These are phyloP conservation scores for Fremontodendron californicum DNA, from an alignment of 345 rosid species.

Conservation along the genomic window DNA sequence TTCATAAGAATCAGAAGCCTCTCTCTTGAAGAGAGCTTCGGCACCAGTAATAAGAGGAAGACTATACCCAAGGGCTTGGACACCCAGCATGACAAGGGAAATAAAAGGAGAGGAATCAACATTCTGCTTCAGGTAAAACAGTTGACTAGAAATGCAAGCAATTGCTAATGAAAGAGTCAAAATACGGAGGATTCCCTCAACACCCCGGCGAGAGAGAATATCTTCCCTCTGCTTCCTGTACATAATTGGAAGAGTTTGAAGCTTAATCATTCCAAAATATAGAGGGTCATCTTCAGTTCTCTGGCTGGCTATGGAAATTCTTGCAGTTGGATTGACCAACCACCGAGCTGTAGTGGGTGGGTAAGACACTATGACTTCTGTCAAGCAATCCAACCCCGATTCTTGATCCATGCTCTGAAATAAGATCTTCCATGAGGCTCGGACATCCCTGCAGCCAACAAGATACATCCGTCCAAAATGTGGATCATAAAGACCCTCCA, in stretches of 20 bases:
- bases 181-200: conserved; percentile 75
- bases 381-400: conserved; percentile 72
- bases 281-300: conserved; percentile 80
- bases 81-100: conserved; percentile 84
- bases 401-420: conserved; percentile 78
- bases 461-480: conserved; percentile 75
- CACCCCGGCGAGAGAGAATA: conserved; percentile 64
- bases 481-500: conserved; percentile 83
- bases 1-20: conserved; percentile 44
- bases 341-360: conserved; percentile 78
- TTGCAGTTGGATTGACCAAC: conserved; percentile 75
- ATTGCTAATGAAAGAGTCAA: conserved; percentile 67
- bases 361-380: conserved; percentile 60
- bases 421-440: conserved; percentile 72
- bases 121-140: conserved; percentile 47
- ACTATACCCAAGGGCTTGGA: conserved; percentile 81
- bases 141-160: conserved; percentile 63
- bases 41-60: conserved; percentile 81
- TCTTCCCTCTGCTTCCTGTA: conserved; percentile 82
- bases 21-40: conserved; percentile 67
- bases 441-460: conserved; percentile 83
- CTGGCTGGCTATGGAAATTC: conserved; percentile 56
- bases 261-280: conserved; percentile 43
- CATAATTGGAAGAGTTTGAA: conserved; percentile 59
- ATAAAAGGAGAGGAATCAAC: conserved; percentile 47